phyloP scores from a whole-genome alignment of 345 rosid species.

The Clausena lansium region DNA sequence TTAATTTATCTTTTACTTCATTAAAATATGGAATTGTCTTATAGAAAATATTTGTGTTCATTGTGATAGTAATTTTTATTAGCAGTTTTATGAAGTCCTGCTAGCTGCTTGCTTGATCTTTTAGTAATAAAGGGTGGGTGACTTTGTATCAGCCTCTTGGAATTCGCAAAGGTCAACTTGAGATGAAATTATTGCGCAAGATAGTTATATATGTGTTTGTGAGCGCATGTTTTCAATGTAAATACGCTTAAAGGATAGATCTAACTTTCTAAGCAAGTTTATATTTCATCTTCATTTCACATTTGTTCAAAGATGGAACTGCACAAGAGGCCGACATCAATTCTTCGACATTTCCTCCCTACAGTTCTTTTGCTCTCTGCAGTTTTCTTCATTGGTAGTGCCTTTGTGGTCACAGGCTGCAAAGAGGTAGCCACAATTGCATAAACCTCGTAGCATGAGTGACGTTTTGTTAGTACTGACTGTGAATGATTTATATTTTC shows the following conservation, averaged over 20 bases:
- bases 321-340: conserved; percentile 30
- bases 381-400: conserved; percentile 47
- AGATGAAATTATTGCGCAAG: too few species aligned
- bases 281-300: conserved; percentile 29
- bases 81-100: not conserved
- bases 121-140: not conserved
- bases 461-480: not conserved
- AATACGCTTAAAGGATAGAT: not conserved
- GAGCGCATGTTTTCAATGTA: not conserved
- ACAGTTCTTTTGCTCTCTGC: conserved; percentile 37
- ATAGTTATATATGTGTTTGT: not conserved
- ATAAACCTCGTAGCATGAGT: not conserved
- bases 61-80: too few species aligned
- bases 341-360: conserved; percentile 34
- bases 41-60: too few species aligned
- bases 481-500: not conserved
- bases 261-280: conserved; percentile 3
- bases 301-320: conserved; percentile 28
- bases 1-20: too few species aligned
- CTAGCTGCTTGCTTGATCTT: not conserved
- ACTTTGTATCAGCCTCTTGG: not conserved
- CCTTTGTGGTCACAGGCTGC: conserved; percentile 37
- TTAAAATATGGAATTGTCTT: too few species aligned
- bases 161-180: not conserved
- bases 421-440: conserved; percentile 34